phyloP scores from a whole-genome alignment of 1,139 yeast genomes.

The Saccharomyces hybrid region DNA sequence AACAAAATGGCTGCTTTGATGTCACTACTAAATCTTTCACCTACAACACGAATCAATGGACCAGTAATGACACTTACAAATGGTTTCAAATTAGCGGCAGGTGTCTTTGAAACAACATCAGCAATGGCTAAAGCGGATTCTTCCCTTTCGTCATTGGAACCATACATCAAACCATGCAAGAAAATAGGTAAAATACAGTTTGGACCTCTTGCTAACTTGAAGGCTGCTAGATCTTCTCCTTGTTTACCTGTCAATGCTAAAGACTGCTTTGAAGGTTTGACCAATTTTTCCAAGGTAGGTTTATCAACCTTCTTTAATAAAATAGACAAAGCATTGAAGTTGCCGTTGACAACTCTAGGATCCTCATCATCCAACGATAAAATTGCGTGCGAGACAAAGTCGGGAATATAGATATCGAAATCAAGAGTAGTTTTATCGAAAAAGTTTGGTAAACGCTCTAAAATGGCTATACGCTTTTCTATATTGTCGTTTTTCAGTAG shows the following conservation, averaged over 20 bases:
- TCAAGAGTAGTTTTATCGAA: constrained; percentile 60
- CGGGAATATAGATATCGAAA: constrained; percentile 65
- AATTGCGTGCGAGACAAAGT: constrained; percentile 66
- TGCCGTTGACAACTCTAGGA: constrained; percentile 53
- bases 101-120: constrained; percentile 78
- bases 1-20: constrained; percentile 85
- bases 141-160: constrained; percentile 77
- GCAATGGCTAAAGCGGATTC: constrained; percentile 84
- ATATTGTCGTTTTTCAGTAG: constrained; percentile 72
- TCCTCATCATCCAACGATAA: constrained; percentile 67
- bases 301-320: constrained; percentile 66
- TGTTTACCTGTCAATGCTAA: constrained; percentile 52
- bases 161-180: constrained; percentile 93
- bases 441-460: constrained; percentile 62
- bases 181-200: constrained; percentile 83
- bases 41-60: constrained; percentile 95
- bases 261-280: constrained; percentile 70
- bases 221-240: constrained; percentile 67
- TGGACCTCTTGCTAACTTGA: constrained; percentile 75
- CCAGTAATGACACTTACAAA: constrained; percentile 93
- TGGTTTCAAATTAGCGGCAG: constrained; percentile 71
- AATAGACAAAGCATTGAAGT: constrained; percentile 60
- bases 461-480: constrained; percentile 56
- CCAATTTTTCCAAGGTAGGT: constrained; percentile 66
- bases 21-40: constrained; percentile 86